Conservation (phyloP, 805 yeast genomes). For the Hanseniaspora mollemarum region DNA sequence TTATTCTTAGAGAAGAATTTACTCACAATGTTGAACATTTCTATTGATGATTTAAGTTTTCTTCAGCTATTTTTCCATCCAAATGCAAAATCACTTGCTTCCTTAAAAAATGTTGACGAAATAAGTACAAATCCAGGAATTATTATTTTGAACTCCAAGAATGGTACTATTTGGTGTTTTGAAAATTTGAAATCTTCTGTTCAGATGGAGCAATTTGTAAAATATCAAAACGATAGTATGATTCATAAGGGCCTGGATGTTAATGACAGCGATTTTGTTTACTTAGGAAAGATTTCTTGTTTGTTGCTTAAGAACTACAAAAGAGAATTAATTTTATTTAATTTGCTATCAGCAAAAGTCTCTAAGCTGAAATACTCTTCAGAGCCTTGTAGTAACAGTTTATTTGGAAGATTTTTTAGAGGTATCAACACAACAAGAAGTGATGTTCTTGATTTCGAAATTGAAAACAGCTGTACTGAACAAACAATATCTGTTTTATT, state of each 20-base stretch:
- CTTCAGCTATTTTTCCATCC: constrained; percentile 5
- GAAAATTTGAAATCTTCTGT: constrained; percentile 5
- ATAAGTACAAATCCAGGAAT: constrained; percentile 2
- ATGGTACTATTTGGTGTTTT: constrained; percentile 13
- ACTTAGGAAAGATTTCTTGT: constrained; percentile 4
- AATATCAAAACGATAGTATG: neutral
- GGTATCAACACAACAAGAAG: neutral
- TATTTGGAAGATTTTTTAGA: neutral
- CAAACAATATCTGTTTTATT: constrained; percentile 9
- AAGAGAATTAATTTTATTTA: constrained; percentile 6
- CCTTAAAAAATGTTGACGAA: neutral
- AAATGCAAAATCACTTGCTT: neutral
- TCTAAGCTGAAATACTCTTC: neutral
- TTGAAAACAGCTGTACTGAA: constrained; percentile 2
- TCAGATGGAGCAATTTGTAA: neutral
- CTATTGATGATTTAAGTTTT: neutral
- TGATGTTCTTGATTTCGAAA: constrained; percentile 13
- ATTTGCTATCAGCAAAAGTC: neutral
- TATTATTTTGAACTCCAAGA: neutral
- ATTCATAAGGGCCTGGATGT: neutral
- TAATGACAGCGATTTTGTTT: neutral
- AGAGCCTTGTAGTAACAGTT: neutral
- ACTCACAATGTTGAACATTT: neutral
- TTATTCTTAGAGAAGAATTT: constrained; percentile 4
- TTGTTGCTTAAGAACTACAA: constrained; percentile 8